phyloP scores from a whole-genome alignment of 305 asterid species.

The Fraxinus dipetala region DNA sequence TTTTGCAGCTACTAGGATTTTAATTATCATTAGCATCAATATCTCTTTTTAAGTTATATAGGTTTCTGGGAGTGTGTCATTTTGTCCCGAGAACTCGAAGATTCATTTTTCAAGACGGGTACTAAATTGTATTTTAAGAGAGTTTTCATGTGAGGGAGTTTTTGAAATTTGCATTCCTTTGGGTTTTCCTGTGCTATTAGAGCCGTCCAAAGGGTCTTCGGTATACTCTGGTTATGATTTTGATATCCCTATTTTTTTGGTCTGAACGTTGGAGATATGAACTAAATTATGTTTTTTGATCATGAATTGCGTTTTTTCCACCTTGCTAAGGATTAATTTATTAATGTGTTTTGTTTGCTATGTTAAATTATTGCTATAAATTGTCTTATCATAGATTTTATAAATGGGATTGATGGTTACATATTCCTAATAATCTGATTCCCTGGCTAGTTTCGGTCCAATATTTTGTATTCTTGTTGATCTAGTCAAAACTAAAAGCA shows the following conservation, averaged over 20 bases:
- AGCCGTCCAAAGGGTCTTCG: slow-evolving; percentile 46
- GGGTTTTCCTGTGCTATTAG: slow-evolving; percentile 64
- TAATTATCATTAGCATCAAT: not conserved
- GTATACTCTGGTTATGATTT: not conserved
- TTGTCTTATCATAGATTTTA: slow-evolving; percentile 22
- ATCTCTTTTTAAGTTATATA: not conserved
- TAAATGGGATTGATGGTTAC: slow-evolving; percentile 34
- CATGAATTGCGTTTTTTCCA: not conserved
- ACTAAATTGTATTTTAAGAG: slow-evolving; percentile 19
- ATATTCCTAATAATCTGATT: slow-evolving; percentile 31
- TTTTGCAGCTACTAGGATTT: slow-evolving; percentile 60
- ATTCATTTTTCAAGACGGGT: slow-evolving; percentile 23
- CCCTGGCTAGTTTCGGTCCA: slow-evolving; percentile 2
- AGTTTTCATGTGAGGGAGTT: slow-evolving; percentile 22
- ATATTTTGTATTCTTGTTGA: slow-evolving; percentile 6
- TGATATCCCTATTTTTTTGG: not conserved
- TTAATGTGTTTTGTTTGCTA: not conserved
- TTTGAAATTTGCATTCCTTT: slow-evolving; percentile 13
- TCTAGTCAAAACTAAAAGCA: not conserved
- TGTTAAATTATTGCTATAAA: not conserved
- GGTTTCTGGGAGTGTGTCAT: not conserved
- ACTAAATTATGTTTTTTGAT: not conserved
- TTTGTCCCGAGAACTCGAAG: slow-evolving; percentile 19
- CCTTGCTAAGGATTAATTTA: not conserved
- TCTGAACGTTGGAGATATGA: slow-evolving; percentile 10